Evolutionary conservation across 306 rosid species (phyloP).

Genomic region (Prunus mira): DNA sequence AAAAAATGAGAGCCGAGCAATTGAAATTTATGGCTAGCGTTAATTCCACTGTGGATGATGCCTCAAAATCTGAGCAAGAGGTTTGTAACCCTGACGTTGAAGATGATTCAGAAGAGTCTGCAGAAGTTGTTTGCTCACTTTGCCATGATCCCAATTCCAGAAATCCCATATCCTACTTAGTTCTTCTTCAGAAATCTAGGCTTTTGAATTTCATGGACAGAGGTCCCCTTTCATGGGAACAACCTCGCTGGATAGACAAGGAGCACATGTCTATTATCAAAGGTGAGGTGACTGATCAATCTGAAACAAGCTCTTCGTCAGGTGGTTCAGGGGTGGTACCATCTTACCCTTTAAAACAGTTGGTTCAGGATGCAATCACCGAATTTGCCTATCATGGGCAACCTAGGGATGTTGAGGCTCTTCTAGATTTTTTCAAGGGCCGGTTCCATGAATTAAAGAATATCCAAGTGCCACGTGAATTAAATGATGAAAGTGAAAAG

Average conservation of each 20-base stretch:
- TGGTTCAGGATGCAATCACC: constrained; percentile 53
- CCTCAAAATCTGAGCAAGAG: constrained; percentile 49
- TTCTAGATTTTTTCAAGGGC: constrained; percentile 50
- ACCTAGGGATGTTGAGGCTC: constrained; percentile 52
- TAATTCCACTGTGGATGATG: constrained; percentile 54
- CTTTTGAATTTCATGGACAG: constrained; percentile 74
- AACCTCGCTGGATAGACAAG: constrained; percentile 42
- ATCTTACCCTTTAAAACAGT: constrained; percentile 39
- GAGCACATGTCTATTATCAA: constrained; percentile 34
- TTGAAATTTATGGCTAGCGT: constrained; percentile 80
- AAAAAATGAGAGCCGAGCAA: constrained; percentile 89
- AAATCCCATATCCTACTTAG: constrained; percentile 66
- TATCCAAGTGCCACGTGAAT: constrained; percentile 44
- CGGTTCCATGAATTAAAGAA: constrained; percentile 50
- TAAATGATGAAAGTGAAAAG: constrained; percentile 38
- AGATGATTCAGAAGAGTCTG: constrained; percentile 50
- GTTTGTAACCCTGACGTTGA: constrained; percentile 32
- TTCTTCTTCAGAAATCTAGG: constrained; percentile 92
- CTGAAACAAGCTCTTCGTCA: constrained; percentile 32
- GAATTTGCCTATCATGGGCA: constrained; percentile 51
- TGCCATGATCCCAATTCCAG: constrained; percentile 81
- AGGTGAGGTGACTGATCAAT: constrained; percentile 38
- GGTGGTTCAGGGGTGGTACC: constrained; percentile 39
- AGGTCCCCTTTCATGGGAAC: constrained; percentile 76
- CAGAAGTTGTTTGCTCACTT: constrained; percentile 80